Evolutionary conservation across 805 yeast species (phyloP).

Genomic region (Suhomyces pyralidae): DNA sequence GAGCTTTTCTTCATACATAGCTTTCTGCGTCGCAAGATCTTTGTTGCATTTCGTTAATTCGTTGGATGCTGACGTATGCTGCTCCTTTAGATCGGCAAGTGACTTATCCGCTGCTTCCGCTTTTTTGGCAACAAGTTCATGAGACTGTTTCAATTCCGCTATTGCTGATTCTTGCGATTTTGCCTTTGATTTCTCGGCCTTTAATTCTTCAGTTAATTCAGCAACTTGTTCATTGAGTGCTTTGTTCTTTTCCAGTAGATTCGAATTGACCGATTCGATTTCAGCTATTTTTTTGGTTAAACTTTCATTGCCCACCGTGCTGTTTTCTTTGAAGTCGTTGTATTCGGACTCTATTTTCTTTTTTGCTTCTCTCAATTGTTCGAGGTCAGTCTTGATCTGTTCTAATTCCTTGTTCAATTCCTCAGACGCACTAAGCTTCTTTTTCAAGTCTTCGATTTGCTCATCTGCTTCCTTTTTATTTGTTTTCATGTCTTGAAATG

Average conservation of each 20-base stretch:
- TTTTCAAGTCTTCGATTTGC: neutral
- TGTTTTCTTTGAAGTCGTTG: neutral
- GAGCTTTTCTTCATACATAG: neutral
- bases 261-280: slow-evolving; percentile 1
- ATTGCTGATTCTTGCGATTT: neutral
- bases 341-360: neutral
- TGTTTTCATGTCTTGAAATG: slow-evolving; percentile 29
- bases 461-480: slow-evolving; percentile 11
- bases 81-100: neutral
- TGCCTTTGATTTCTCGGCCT: neutral
- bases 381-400: neutral
- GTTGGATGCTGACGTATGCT: neutral
- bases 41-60: neutral
- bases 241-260: neutral
- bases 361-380: neutral
- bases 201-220: neutral
- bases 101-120: neutral
- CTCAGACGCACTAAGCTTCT: neutral
- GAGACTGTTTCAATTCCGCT: neutral
- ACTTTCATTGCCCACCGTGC: neutral
- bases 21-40: neutral
- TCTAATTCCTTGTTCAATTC: neutral
- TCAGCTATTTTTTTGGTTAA: neutral
- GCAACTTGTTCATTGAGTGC: neutral
- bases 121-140: neutral